Evolutionary conservation across 805 yeast species (phyloP).

Genomic region (Wickerhamiella lipophila): DNA sequence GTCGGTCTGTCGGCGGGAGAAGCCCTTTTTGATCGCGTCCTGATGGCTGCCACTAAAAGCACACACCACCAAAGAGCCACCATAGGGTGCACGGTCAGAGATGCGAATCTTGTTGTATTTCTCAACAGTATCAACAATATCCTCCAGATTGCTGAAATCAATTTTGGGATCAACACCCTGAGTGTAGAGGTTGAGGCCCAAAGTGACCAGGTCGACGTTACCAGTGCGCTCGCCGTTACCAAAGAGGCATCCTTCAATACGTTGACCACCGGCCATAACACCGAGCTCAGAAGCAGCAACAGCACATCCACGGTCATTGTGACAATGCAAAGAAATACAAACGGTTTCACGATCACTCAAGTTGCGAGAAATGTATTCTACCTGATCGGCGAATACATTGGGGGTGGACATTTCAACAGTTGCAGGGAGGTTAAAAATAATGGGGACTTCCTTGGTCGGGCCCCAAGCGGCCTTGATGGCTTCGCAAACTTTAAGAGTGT

Average conservation of each 20-base stretch:
- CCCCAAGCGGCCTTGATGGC: constrained; percentile 67
- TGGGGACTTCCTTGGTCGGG: constrained; percentile 51
- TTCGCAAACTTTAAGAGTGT: constrained; percentile 52
- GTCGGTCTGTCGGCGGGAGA: constrained; percentile 37
- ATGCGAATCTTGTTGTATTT: constrained; percentile 72
- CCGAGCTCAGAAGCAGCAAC: constrained; percentile 84
- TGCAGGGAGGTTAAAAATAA: constrained; percentile 72
- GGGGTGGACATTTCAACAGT: constrained; percentile 77
- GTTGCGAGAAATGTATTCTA: constrained; percentile 54
- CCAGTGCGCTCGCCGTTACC: constrained; percentile 87
- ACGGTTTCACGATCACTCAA: constrained; percentile 56
- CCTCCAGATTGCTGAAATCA: constrained; percentile 55
- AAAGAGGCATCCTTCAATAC: constrained; percentile 75
- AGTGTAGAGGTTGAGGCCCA: constrained; percentile 64
- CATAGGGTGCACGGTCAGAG: constrained; percentile 68
- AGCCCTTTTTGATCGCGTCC: constrained; percentile 80
- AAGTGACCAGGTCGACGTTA: constrained; percentile 67
- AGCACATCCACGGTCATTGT: constrained; percentile 77
- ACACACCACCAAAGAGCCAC: constrained; percentile 70
- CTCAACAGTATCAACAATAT: constrained; percentile 61
- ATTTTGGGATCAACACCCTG: constrained; percentile 62
- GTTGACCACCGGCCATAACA: constrained; percentile 73
- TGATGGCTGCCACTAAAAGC: constrained; percentile 82
- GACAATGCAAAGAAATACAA: constrained; percentile 68
- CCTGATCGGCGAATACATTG: constrained; percentile 72